Evolutionary conservation across 345 rosid genomes (phyloP).

Genomic region (Cochlearia excelsa): DNA sequence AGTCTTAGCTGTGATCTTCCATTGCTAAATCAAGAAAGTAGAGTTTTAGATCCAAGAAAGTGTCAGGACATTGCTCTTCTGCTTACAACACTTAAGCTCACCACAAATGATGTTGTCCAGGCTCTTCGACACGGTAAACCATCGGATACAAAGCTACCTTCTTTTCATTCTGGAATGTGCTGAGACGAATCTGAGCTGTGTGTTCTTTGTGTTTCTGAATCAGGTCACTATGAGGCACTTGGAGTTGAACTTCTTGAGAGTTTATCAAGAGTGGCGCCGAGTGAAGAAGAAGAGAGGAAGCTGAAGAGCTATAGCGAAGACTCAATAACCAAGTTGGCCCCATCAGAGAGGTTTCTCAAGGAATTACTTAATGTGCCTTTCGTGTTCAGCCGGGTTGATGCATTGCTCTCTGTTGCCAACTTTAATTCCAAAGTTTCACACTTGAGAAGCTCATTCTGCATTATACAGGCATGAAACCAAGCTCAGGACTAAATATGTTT

Average conservation of each 20-base stretch:
- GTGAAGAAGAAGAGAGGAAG: conserved; percentile 78
- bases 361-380: conserved; percentile 35
- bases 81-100: conserved; percentile 75
- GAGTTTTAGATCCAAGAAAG: conserved; percentile 74
- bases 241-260: conserved; percentile 92
- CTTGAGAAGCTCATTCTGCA: conserved; percentile 13
- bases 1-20: conserved; percentile 42
- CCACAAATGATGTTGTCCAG: conserved; percentile 70
- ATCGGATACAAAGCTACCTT: background rate
- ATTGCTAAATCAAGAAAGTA: conserved; percentile 51
- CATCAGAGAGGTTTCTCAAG: conserved; percentile 37
- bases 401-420: conserved; percentile 23
- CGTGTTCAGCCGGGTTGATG: conserved; percentile 22
- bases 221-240: conserved; percentile 75
- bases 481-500: background rate
- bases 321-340: conserved; percentile 45
- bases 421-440: conserved; percentile 17
- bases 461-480: conserved; percentile 25
- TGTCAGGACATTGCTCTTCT: conserved; percentile 71
- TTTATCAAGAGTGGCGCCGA: conserved; percentile 73
- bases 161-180: background rate
- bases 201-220: conserved; percentile 6
- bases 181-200: conserved; percentile 15
- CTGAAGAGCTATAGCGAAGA: conserved; percentile 68
- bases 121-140: conserved; percentile 70